Evolutionary conservation across 768 basidiomycete species (phyloP).

Genomic region (Lentinula guzmanii): DNA sequence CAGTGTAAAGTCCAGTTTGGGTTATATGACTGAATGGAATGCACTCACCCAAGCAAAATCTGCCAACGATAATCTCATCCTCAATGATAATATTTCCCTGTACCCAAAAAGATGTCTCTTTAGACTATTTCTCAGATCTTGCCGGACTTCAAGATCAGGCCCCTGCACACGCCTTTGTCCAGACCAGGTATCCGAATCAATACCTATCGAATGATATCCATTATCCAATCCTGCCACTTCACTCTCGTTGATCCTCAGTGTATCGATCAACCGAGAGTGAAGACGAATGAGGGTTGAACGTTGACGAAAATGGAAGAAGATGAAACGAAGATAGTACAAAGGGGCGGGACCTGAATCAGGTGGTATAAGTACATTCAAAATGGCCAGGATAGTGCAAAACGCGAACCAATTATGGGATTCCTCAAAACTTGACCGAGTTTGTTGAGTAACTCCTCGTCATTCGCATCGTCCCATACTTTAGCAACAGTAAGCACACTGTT

Average conservation of each 20-base stretch:
- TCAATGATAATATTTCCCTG: conserved; percentile 43
- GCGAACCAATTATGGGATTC: conserved; percentile 26
- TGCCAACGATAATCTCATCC: conserved; percentile 50
- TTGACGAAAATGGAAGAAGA: conserved; percentile 39
- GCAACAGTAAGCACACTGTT: conserved; percentile 50
- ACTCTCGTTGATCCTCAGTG: conserved; percentile 23
- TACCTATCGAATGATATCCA: conserved; percentile 27
- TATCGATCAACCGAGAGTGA: conserved; percentile 38
- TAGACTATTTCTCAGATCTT: conserved; percentile 46
- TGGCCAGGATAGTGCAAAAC: not conserved
- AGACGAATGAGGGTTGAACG: conserved; percentile 27
- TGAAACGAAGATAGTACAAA: conserved; percentile 43
- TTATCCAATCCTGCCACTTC: not conserved
- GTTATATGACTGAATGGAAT: not conserved
- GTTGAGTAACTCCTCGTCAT: conserved; percentile 27
- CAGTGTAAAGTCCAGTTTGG: too few species aligned
- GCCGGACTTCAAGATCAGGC: conserved; percentile 28
- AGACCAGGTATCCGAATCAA: conserved; percentile 22
- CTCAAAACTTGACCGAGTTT: conserved; percentile 25
- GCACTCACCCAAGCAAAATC: conserved; percentile 43
- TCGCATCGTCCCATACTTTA: conserved; percentile 41
- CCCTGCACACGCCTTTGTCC: conserved; percentile 5
- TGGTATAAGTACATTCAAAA: not conserved
- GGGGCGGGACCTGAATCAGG: conserved; percentile 35
- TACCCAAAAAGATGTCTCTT: conserved; percentile 57